Base-by-base conservation (phyloP, 306 rosid species). In the Rosa chinensis region DNA sequence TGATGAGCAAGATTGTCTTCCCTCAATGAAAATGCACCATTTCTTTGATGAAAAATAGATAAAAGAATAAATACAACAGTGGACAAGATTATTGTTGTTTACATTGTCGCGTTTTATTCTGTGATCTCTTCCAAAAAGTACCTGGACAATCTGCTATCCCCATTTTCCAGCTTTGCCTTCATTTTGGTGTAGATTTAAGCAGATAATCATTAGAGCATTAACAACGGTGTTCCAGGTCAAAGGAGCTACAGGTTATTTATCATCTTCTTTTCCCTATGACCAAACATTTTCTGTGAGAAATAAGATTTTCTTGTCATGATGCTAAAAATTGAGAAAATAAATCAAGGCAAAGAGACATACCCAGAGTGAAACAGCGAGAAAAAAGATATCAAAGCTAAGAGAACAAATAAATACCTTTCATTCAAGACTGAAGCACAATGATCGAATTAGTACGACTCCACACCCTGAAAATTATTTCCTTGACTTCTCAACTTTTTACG, bases 401-500 rank as follows among this genome's bases (percentile, higher is more conserved):
- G 45, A 55, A 35, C n/a, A 58, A 37, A 68, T 20, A 48, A 40
- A 16, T 13, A 77, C 77, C 70, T 21, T 18, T 28, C 58, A 42
- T 66, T 75, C 66, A 43, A 28, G n/a, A 76, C 55, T 2, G 52
- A n/a, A 28, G 20, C 23, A 49, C 23, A 42, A 49, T 40, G 44
- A 25, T 9, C 42, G 73, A 61, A 40, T 73, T 78, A 87, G 78
- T 42, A 69, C 62, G 86, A 67, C 20, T 63, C 81, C 28, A 55
- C 66, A 75, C 81, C 81, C 80, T 81, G 84, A 74, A 50, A 47
- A 44, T 62, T 73, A 72, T 52, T 85, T 44, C 84, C 92, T 47
- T 80, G 88, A 73, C 77, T 81, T 79, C 80, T 73, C 58, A 83
- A 74, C 78, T 82, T 92, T 69, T 92, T 95, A 48, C 95, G 92